Conservation (phyloP, 1,284 basidiomycete species). For the Cutaneotrichosporon curvatum region DNA sequence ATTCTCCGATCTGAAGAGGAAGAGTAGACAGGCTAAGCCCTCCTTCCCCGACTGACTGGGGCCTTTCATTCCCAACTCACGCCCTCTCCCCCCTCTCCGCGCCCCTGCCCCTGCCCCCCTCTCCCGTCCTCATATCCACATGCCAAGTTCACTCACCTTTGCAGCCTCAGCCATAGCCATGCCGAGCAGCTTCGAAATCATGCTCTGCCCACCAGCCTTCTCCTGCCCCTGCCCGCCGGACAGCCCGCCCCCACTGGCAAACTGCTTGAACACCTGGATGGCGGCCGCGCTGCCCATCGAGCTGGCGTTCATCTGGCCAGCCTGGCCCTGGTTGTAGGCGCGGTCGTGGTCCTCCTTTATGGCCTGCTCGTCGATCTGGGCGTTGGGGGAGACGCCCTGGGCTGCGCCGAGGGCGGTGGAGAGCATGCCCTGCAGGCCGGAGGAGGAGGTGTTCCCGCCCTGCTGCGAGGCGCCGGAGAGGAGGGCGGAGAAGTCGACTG, state of each 20-base stretch:
- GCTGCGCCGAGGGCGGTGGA: slow-evolving; percentile 41
- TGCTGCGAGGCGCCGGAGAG: slow-evolving; percentile 38
- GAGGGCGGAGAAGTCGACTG: slow-evolving; percentile 38
- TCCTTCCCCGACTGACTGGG: too few relatives aligned
- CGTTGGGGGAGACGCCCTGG: slow-evolving; percentile 6
- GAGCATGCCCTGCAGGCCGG: slow-evolving; percentile 28
- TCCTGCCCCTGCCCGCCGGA: background rate
- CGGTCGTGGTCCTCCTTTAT: slow-evolving; percentile 53
- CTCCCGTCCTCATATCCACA: too few relatives aligned
- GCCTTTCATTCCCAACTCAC: too few relatives aligned
- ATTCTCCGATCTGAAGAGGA: too few relatives aligned
- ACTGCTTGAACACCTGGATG: slow-evolving; percentile 55
- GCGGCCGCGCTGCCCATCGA: slow-evolving; percentile 65
- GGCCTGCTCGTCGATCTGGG: slow-evolving; percentile 54
- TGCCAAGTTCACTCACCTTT: slow-evolving; percentile 28
- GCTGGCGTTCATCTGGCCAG: slow-evolving; percentile 52
- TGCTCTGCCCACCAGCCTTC: slow-evolving; percentile 43
- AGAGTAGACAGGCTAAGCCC: too few relatives aligned
- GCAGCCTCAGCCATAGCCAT: slow-evolving; percentile 67
- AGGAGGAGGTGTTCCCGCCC: slow-evolving; percentile 34
- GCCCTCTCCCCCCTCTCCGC: too few relatives aligned
- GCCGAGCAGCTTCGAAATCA: slow-evolving; percentile 58
- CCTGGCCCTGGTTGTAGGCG: slow-evolving; percentile 51
- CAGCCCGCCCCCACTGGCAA: slow-evolving; percentile 46
- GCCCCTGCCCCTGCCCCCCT: background rate